Base-by-base conservation (phyloP, 345 rosid species). In the Arabidopsis suecica region DNA sequence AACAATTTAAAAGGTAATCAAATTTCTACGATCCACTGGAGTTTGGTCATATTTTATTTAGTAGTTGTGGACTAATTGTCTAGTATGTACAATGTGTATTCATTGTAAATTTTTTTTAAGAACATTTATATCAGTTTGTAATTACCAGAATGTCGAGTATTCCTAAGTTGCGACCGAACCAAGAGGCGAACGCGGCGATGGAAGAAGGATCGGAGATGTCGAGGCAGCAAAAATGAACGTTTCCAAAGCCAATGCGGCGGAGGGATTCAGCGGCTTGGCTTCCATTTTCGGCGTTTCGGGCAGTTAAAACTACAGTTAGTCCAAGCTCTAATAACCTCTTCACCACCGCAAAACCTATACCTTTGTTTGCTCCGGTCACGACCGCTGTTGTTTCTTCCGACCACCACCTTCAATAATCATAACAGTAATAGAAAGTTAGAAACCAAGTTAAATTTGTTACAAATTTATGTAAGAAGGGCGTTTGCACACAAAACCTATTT, bases 311-410 rank as follows among this genome's bases (percentile, higher is more conserved):
- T 11, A 89, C 97, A 4, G 86, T 86, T n/a, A 93, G 37, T 6
- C 97, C 97, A 11, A 68, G 45, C 57, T 86, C 83, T 8, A 94
- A 82, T 20, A 93, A 79, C 66, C 82, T 71, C 81, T 88, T 89
- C 80, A 85, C 97, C 53, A 91, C 33, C n/a, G 88, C 86, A 44
- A 80, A 87, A 36, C 97, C 96, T 36, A 93, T 93, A 65, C 97
- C 97, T 68, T 81, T 91, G 84, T 91, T 93, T 1, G 90, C 96
- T 83, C 98, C 98, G 3, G 91, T 93, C 38, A 91, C 98, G 2
- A 93, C 71, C 0, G 90, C 93, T 7, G 85, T 83, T 37, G 91
- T 93, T 55, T 86, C 88, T 41, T 67, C 73, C 3, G 85, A 65
- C 98, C 97, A 93, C 97, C 98, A 93, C 65, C 96, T 88, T 53